Conservation (phyloP, 2,329 filamentous ascomycete genomes). For the Aureobasidium sp. region DNA sequence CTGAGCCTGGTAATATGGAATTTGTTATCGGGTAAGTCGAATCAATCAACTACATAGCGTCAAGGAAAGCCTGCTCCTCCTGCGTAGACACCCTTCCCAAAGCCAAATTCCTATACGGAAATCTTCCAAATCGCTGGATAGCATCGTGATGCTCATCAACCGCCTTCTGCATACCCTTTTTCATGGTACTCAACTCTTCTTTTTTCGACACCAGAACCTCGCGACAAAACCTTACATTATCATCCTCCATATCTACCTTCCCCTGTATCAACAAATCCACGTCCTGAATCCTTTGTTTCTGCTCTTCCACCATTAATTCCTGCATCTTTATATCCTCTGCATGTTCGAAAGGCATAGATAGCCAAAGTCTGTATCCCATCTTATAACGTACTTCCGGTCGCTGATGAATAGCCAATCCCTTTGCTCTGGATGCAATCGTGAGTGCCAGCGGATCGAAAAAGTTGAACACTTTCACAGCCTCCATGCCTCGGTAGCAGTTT, state of each 20-base stretch:
- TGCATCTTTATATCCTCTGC: slow-evolving; percentile 1
- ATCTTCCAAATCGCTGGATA: neutral
- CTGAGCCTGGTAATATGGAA: too few species aligned
- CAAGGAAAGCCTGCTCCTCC: neutral
- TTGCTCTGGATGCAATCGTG: neutral
- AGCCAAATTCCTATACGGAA: neutral
- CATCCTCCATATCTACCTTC: neutral
- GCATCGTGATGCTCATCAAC: neutral
- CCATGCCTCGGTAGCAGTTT: neutral
- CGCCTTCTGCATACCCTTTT: neutral
- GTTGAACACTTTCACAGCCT: neutral
- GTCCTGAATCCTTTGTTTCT: neutral
- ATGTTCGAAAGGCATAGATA: neutral
- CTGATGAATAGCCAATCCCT: neutral
- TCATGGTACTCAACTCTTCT: neutral
- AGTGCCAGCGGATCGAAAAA: neutral
- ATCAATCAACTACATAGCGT: neutral
- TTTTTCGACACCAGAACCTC: neutral
- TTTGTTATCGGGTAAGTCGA: too few species aligned
- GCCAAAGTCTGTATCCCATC: neutral
- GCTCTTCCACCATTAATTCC: neutral
- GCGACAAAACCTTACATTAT: neutral
- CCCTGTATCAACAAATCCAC: neutral
- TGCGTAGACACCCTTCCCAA: neutral
- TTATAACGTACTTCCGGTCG: neutral